A percentile compares a stretch with the other conserved stretches of the same genome.
These are phyloP conservation scores for Candida oleophila DNA, from an alignment of 805 yeast species.

Conservation along the genomic window DNA sequence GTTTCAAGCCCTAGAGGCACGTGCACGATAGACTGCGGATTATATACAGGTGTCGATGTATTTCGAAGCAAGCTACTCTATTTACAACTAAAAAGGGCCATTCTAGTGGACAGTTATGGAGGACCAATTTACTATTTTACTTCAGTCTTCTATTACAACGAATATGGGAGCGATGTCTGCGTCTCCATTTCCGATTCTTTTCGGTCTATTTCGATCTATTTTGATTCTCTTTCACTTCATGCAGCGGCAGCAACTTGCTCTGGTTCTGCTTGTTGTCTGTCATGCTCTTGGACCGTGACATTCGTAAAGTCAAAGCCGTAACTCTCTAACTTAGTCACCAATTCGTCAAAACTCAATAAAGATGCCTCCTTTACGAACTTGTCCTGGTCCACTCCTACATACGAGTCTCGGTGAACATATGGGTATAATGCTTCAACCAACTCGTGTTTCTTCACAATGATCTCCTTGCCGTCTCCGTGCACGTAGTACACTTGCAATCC, in stretches of 20 bases:
- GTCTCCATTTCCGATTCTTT: neutral
- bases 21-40: constrained; percentile 1
- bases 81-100: too few species aligned
- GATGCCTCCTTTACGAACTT: constrained; percentile 47
- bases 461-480: constrained; percentile 43
- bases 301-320: constrained; percentile 39
- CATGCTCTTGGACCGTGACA: constrained; percentile 14
- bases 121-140: too few species aligned
- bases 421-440: constrained; percentile 56
- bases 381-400: constrained; percentile 44
- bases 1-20: neutral
- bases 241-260: constrained; percentile 1
- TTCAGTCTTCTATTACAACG: too few species aligned
- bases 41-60: constrained; percentile 2
- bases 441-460: constrained; percentile 65
- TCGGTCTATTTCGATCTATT: neutral
- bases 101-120: too few species aligned
- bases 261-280: neutral
- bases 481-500: constrained; percentile 50
- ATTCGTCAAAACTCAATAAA: constrained; percentile 44
- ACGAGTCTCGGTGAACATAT: constrained; percentile 43
- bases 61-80: too few species aligned
- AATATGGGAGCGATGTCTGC: too few species aligned
- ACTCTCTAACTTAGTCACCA: constrained; percentile 49
- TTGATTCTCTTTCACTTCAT: neutral